These are phyloP conservation scores for Ophiostoma himal-ulmi DNA, from an alignment of 2,329 filamentous ascomycete genomes.

Conservation along the genomic window DNA sequence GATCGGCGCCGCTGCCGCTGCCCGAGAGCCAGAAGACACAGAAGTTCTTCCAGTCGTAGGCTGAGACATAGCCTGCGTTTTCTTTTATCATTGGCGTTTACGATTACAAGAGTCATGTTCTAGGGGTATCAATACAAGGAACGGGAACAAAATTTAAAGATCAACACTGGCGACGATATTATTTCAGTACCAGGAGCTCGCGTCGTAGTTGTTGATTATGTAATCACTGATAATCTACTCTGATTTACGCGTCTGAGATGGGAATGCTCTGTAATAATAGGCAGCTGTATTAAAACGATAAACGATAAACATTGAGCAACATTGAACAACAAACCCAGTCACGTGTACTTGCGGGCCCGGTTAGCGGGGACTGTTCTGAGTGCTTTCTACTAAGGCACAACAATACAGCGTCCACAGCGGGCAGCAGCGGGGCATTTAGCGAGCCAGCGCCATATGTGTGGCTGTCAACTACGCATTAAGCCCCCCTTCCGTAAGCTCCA, in stretches of 20 bases:
- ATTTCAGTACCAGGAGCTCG: neutral
- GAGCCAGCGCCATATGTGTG: neutral
- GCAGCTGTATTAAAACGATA: neutral
- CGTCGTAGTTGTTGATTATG: neutral
- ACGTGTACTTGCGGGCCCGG: neutral
- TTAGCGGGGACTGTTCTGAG: neutral
- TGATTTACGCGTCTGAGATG: neutral
- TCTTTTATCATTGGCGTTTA: neutral
- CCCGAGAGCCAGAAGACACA: constrained; percentile 36
- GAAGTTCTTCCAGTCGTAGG: constrained; percentile 24
- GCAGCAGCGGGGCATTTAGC: constrained; percentile 6
- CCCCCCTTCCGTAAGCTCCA: constrained; percentile 13
- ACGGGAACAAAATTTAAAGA: neutral
- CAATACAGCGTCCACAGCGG: neutral
- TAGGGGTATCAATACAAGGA: neutral
- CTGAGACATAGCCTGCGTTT: neutral
- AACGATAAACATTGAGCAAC: neutral
- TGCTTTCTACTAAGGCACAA: neutral
- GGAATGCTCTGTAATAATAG: neutral
- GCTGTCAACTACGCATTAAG: neutral
- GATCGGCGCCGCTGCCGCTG: constrained; percentile 62
- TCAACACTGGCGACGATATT: neutral
- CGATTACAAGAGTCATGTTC: neutral
- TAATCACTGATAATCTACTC: neutral
- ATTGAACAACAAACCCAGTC: neutral